phyloP scores from a whole-genome alignment of 371 early-diverging fungal species.

The Apophysomyces variabilis region DNA sequence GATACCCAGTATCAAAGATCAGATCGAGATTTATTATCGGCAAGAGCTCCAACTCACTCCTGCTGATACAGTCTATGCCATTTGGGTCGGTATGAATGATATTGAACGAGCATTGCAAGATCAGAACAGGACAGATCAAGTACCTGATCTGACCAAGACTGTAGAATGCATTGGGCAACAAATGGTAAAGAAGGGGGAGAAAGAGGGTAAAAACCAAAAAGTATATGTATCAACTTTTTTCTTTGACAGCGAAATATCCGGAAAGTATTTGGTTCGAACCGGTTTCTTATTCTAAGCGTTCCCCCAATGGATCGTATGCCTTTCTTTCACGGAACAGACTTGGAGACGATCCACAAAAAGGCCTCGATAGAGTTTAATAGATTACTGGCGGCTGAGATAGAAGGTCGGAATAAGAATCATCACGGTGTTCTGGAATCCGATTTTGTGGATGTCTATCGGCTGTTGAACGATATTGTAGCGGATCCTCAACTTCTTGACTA shows the following conservation, averaged over 20 bases:
- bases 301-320: slow-evolving; percentile 49
- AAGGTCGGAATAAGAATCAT: slow-evolving; percentile 33
- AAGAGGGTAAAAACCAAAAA: neutral
- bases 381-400: slow-evolving; percentile 27
- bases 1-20: slow-evolving; percentile 46
- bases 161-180: slow-evolving; percentile 42
- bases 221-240: neutral
- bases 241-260: slow-evolving; percentile 36
- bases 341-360: slow-evolving; percentile 20
- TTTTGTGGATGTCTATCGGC: slow-evolving; percentile 31
- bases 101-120: slow-evolving; percentile 30
- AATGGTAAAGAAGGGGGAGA: slow-evolving; percentile 23
- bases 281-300: slow-evolving; percentile 39
- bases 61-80: slow-evolving; percentile 40
- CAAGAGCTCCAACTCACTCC: slow-evolving; percentile 35
- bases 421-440: slow-evolving; percentile 35
- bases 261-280: slow-evolving; percentile 38
- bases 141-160: slow-evolving; percentile 17
- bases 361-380: slow-evolving; percentile 34
- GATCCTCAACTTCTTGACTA: slow-evolving; percentile 37
- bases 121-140: neutral
- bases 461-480: slow-evolving; percentile 36
- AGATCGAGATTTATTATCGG: slow-evolving; percentile 49
- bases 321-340: slow-evolving; percentile 25
- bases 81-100: slow-evolving; percentile 52